Percentiles rank a stretch among this genome's conserved stretches.
Conservation (phyloP, 2,329 filamentous ascomycete species). For the Sporothrix brunneoviolacea region DNA sequence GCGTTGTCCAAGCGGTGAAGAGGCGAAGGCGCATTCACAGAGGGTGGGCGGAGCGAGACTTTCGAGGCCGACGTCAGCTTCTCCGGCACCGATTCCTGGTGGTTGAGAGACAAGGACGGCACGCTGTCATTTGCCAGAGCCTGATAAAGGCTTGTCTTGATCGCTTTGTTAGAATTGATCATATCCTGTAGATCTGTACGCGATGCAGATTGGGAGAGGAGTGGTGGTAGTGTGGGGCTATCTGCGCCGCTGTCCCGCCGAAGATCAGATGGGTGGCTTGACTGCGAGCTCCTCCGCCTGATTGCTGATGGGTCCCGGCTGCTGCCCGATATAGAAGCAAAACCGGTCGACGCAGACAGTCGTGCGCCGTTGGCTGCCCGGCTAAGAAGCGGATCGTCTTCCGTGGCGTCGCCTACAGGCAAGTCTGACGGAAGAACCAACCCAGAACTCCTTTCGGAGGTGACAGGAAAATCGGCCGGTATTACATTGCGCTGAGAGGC, state of each 20-base stretch:
- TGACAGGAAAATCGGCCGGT: background rate
- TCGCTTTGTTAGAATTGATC: slow-evolving; percentile 52
- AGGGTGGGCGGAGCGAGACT: background rate
- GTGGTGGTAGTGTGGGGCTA: slow-evolving; percentile 56
- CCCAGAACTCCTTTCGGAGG: background rate
- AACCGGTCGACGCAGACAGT: slow-evolving; percentile 34
- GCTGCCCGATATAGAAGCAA: slow-evolving; percentile 19
- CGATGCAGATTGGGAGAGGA: slow-evolving; percentile 35
- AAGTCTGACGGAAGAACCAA: too few relatives aligned
- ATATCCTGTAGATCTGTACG: slow-evolving; percentile 54
- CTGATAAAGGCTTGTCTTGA: slow-evolving; percentile 50
- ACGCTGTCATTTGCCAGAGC: slow-evolving; percentile 53
- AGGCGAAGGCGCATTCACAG: background rate
- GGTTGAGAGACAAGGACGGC: slow-evolving; percentile 45
- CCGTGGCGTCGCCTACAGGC: background rate
- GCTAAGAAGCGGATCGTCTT: background rate
- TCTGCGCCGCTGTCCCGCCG: slow-evolving; percentile 41
- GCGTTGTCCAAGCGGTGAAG: slow-evolving; percentile 3
- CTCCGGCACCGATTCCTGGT: slow-evolving; percentile 41
- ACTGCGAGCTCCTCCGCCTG: slow-evolving; percentile 42
- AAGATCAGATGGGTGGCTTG: slow-evolving; percentile 42
- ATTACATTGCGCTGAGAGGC: background rate
- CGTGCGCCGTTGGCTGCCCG: background rate
- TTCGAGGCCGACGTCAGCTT: slow-evolving; percentile 13
- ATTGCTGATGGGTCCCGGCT: slow-evolving; percentile 31